A percentile compares a stretch with the other conserved stretches of the same genome.
Conservation (phyloP, 306 rosid genomes). For the Cyamopsis tetragonoloba region DNA sequence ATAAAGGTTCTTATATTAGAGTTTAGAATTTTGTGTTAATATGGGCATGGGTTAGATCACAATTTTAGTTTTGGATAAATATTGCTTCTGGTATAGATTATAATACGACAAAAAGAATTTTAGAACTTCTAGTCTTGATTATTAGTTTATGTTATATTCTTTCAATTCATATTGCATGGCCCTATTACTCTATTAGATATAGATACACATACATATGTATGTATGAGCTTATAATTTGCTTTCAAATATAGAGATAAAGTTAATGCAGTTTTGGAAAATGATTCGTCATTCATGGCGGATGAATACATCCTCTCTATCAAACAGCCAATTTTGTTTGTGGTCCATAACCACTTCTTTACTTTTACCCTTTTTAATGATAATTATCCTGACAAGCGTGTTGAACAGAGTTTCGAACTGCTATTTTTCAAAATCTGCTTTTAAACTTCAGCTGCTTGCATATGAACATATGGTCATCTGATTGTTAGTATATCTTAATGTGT, state of each 20-base stretch:
- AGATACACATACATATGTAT: not conserved
- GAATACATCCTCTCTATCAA: not conserved
- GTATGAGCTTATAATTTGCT: not conserved
- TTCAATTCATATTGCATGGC: not conserved
- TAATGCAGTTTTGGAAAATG: not conserved
- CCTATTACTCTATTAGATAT: no score
- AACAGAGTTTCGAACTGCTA: not conserved
- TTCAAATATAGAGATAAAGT: not conserved
- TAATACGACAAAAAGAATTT: not conserved
- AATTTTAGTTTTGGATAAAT: not conserved
- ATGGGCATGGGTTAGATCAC: not conserved
- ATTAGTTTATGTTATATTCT: not conserved
- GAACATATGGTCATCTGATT: not conserved
- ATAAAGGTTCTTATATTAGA: not conserved
- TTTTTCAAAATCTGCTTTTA: not conserved
- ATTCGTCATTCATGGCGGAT: not conserved
- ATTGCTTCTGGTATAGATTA: not conserved
- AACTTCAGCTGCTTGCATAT: not conserved
- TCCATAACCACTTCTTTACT: not conserved
- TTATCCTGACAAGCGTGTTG: not conserved
- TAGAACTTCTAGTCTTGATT: not conserved
- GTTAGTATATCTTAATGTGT: constrained; percentile 6
- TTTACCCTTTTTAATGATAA: not conserved
- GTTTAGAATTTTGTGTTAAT: not conserved
- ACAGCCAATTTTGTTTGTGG: not conserved